Percentiles rank a stretch among this genome's conserved stretches.
Evolutionary conservation across 306 rosid genomes (phyloP).

Genomic region (Vigna reflexopilosa): DNA sequence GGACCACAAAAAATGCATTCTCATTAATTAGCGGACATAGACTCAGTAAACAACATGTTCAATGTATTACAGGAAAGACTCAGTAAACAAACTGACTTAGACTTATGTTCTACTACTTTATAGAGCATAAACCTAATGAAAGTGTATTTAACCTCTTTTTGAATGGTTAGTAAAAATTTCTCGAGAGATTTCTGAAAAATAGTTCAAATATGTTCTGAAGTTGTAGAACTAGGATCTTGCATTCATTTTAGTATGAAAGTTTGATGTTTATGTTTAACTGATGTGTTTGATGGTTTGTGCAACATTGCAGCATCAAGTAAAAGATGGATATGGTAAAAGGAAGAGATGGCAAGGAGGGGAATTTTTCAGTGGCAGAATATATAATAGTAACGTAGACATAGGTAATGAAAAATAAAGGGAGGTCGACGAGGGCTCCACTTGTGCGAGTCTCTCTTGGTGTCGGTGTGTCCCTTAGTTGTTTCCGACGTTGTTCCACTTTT

Average conservation of each 20-base stretch:
- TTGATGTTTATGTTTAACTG: too few relatives aligned
- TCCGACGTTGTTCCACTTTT: not conserved
- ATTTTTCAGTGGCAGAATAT: not conserved
- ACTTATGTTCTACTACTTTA: too few relatives aligned
- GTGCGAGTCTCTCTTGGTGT: slow-evolving; percentile 23
- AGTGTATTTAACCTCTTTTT: not conserved
- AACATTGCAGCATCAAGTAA: slow-evolving; percentile 41
- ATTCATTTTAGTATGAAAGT: too few relatives aligned
- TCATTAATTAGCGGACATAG: not conserved
- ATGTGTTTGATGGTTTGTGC: not conserved
- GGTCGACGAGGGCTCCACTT: slow-evolving; percentile 20
- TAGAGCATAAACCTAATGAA: not conserved
- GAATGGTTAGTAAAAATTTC: not conserved
- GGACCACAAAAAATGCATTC: not conserved
- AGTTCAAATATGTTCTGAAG: too few relatives aligned
- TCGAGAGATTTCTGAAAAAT: not conserved
- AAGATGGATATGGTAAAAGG: not conserved
- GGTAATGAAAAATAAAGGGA: slow-evolving; percentile 28
- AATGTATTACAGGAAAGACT: not conserved
- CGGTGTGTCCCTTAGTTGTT: not conserved
- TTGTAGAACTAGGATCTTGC: not conserved
- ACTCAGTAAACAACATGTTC: not conserved
- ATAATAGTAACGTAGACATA: not conserved
- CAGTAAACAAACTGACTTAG: not conserved
- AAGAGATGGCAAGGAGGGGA: not conserved